Base-by-base conservation (phyloP, 169 alveolate species). In the Cryptosporidium ubiquitum region DNA sequence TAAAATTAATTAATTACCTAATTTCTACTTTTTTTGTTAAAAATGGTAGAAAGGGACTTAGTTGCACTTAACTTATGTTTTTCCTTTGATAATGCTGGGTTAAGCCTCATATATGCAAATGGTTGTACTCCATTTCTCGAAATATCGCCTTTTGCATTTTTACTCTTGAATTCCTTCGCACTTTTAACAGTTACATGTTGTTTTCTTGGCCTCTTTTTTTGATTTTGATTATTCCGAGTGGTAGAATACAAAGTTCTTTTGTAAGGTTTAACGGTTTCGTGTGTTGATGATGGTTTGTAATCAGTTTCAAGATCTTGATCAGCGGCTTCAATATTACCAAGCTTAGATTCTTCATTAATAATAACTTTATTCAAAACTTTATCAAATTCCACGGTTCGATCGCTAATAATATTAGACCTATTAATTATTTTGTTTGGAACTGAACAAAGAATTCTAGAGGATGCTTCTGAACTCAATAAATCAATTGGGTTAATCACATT, bases 81-180 rank as follows among this genome's bases (percentile, higher is more conserved):
- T 35, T 79, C 89, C 40, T 79, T 79, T 7, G 73, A 60, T 7
- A 79, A 31, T 9, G 75, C 75, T 14, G 89, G 89, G 18, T 79
- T 79, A 20, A 79, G 75, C n/a, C 89, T 29, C 68, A 79, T 7
- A 49, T 79, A 79, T 23, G 89, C 89, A 26, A 79, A 79, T 42
- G 89, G 89, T 31, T 79, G 89, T 37, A 60, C 26, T 26, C 89
- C 89, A 31, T 79, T 47, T 29, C 40, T 79, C 12, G 31, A 12
- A 12, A 79, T 44, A 42, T 79, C 89, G 1, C 89, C 89, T 26
- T 47, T 20, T 4, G 69, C 71, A 51, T 31, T 58, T 33, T 79
- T 79, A 31, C 79, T 42, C 33, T 79, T 79, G 51, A 79, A 79
- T 29, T 79, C 89, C 35, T 60, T 60, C 14, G 74, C 74, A 0